Evolutionary conservation across 2,329 filamentous ascomycete species (phyloP), one percentile per base, ranked within the genome.

Genomic region (Cercospora sp.): DNA sequence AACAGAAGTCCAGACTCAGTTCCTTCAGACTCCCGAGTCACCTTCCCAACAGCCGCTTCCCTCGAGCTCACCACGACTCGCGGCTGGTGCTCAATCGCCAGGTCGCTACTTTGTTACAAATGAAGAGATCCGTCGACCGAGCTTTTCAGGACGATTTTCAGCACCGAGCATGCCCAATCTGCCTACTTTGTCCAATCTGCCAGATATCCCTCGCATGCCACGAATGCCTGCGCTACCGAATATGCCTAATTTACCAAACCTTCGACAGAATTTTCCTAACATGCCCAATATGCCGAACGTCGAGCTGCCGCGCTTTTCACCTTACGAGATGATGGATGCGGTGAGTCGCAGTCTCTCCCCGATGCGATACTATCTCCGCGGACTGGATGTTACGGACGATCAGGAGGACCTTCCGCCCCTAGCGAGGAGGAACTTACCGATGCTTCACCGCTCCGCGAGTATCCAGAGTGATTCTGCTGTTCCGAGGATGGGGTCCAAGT

Each of bases 321-420:
- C 82, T 0, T 81, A 82, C 67, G 82, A 83, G 51, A 81, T 84
- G 69, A 73, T 84, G 7, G 80, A 83, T 60, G 78, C 82, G 0
- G 79, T 84, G 26, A 80, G 79, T 6, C 76, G 81, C 55, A 81
- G 80, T 36, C 69, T 84, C 0, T 79, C 78, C 1, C 82, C 83
- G 5, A 81, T 84, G 70, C 74, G 82, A 13, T 82, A 82, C 63
- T 83, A 84, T 57, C 69, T 83, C 7, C 72, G 76, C 48, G 76
- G 76, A 7, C 60, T 76, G 33, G 77, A 78, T 67, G 66, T 70
- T 10, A 59, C 63, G 9, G 74, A 75, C 20, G 69, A 62, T 10
- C 64, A 66, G n/a, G 45, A 61, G 20, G 55, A 28, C 10, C 1
- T 55, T 16, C 48, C 48, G 5, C 20, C 48, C 5, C 23, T 55